These are phyloP conservation scores for Neonectria ditissima DNA, from an alignment of 2,329 filamentous ascomycete species.

Conservation along the genomic window DNA sequence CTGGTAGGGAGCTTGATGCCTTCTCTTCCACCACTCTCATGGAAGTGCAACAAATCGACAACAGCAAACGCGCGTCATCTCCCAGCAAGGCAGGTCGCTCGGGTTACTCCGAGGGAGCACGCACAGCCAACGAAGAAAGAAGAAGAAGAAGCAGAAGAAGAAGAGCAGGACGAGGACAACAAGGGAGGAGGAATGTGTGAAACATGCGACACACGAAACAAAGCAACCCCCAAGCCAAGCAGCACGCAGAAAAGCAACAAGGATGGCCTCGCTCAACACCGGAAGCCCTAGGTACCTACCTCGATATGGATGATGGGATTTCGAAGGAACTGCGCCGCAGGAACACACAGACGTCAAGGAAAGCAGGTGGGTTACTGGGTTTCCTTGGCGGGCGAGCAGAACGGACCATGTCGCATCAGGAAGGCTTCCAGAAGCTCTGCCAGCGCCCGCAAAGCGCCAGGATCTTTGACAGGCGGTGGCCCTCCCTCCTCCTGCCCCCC, in stretches of 20 bases:
- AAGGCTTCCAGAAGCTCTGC: constrained; percentile 42
- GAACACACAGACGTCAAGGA: constrained; percentile 6
- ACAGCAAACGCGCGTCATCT: constrained; percentile 4
- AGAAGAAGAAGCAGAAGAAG: too few species aligned
- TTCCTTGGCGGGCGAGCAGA: background rate
- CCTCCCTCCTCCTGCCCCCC: too few species aligned
- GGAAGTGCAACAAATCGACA: background rate
- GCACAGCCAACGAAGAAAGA: too few species aligned
- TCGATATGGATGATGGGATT: too few species aligned
- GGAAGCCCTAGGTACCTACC: constrained; percentile 3
- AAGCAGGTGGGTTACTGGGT: constrained; percentile 5
- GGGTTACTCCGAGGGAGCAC: background rate
- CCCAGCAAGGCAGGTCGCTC: constrained; percentile 15
- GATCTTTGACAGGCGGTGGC: background rate
- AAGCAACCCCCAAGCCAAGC: background rate
- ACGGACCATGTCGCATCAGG: constrained; percentile 33
- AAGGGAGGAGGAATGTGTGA: background rate
- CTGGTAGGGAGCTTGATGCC: background rate
- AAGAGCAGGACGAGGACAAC: too few species aligned
- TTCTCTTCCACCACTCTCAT: background rate
- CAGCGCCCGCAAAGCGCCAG: constrained; percentile 11
- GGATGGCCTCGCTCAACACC: constrained; percentile 6
- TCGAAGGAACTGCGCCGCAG: too few species aligned
- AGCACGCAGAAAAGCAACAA: background rate
- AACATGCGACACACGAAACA: constrained; percentile 2